These are phyloP conservation scores for Ilyonectria destructans DNA, from an alignment of 2,329 filamentous ascomycete genomes.

Conservation along the genomic window DNA sequence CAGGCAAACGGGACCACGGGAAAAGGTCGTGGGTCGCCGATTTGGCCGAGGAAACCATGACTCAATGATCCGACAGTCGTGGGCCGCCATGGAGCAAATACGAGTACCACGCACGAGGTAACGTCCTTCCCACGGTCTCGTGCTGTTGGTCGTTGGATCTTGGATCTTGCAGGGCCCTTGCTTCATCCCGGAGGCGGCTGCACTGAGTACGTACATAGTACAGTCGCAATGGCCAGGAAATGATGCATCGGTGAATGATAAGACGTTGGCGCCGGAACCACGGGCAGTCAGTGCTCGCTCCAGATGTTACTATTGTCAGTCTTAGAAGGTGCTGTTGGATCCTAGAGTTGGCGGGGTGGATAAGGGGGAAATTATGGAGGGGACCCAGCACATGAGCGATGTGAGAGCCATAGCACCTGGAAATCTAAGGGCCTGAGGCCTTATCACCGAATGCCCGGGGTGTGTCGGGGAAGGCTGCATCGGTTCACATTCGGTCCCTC, in stretches of 20 bases:
- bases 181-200: constrained; percentile 7
- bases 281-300: constrained; percentile 17
- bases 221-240: constrained; percentile 15
- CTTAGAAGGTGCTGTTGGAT: constrained; percentile 21
- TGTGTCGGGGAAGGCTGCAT: constrained; percentile 20
- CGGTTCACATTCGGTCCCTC: constrained; percentile 9
- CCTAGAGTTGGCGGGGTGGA: constrained; percentile 33
- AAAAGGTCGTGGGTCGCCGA: not conserved
- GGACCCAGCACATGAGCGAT: constrained; percentile 23
- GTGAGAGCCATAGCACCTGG: constrained; percentile 2
- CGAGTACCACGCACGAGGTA: constrained; percentile 17
- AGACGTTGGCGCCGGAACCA: constrained; percentile 30
- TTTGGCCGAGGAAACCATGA: constrained; percentile 16
- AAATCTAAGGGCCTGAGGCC: constrained; percentile 18
- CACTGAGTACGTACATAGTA: not conserved
- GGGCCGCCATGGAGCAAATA: constrained; percentile 30
- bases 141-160: not conserved
- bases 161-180: not conserved
- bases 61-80: constrained; percentile 5
- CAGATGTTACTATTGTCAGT: constrained; percentile 27
- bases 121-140: constrained; percentile 6
- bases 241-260: constrained; percentile 37
- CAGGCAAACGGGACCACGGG: not conserved
- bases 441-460: constrained; percentile 39
- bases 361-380: constrained; percentile 44